Conservation (phyloP, 23 red algal species). For the Chondrus crispus region DNA sequence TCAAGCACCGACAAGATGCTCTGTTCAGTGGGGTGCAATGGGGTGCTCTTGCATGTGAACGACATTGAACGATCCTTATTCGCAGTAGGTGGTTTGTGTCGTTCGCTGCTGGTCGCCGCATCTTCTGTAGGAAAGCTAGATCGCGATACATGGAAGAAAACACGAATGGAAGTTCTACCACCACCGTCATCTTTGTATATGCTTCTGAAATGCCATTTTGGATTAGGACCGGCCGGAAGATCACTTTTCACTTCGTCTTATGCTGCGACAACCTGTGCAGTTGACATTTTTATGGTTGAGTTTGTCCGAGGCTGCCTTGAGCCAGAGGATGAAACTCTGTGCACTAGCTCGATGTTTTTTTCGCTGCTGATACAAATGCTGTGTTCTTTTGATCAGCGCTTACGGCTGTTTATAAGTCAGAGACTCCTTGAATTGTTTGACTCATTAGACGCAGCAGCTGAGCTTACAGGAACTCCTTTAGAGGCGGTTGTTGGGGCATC, state of each 20-base stretch:
- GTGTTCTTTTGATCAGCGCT: constrained; percentile 39
- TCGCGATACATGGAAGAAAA: background rate
- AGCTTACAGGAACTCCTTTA: constrained; percentile 3
- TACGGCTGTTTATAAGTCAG: constrained; percentile 30
- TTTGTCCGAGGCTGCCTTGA: background rate
- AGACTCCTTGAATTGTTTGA: constrained; percentile 44
- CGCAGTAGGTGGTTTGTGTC: background rate
- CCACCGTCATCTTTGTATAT: background rate
- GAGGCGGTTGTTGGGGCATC: constrained; percentile 16
- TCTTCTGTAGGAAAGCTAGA: background rate
- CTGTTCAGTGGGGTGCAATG: background rate
- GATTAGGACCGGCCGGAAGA: constrained; percentile 13
- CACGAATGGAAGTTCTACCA: background rate
- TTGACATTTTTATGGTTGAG: constrained; percentile 29
- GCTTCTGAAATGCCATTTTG: background rate
- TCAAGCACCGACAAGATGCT: background rate
- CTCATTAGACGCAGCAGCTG: background rate
- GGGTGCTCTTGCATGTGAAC: background rate
- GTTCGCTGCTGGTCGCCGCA: constrained; percentile 15
- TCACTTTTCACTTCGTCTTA: constrained; percentile 9
- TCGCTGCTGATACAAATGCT: constrained; percentile 12
- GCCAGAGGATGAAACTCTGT: background rate
- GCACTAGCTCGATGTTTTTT: background rate
- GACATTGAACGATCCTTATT: constrained; percentile 33
- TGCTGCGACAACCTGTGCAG: background rate